A percentile compares a stretch with the other conserved stretches of the same genome.
Evolutionary conservation across 164 flowering plant genomes (phyloP).

Genomic region (Vitis cinerea): DNA sequence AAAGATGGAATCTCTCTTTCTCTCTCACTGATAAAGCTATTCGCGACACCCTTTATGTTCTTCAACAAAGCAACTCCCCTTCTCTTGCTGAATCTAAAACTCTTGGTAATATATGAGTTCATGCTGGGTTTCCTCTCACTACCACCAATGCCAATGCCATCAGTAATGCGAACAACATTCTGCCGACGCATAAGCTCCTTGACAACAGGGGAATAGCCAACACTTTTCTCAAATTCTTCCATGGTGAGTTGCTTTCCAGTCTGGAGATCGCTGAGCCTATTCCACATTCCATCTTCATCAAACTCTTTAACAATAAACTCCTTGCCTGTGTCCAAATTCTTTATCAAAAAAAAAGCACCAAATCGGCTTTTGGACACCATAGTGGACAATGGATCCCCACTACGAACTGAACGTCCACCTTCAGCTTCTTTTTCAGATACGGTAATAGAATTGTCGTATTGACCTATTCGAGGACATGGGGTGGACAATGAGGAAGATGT

Average conservation of each 20-base stretch:
- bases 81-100: constrained; percentile 57
- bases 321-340: constrained; percentile 84
- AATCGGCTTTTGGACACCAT: constrained; percentile 14
- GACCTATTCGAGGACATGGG: constrained; percentile 18
- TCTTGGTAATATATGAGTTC: constrained; percentile 41
- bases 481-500: constrained; percentile 40
- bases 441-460: constrained; percentile 15
- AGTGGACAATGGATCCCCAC: constrained; percentile 10
- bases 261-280: constrained; percentile 66
- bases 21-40: constrained; percentile 35
- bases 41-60: constrained; percentile 74
- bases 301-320: constrained; percentile 78
- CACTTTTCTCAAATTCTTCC: constrained; percentile 87
- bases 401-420: background rate
- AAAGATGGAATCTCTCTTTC: background rate
- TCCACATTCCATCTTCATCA: constrained; percentile 72
- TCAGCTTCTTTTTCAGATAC: constrained; percentile 13
- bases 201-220: constrained; percentile 83
- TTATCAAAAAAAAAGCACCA: constrained; percentile 60
- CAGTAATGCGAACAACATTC: constrained; percentile 19
- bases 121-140: constrained; percentile 21
- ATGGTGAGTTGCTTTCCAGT: constrained; percentile 78
- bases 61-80: constrained; percentile 67
- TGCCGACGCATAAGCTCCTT: constrained; percentile 81
- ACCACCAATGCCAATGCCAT: constrained; percentile 1